Evolutionary conservation across 305 asterid genomes (phyloP), one percentile per base, ranked within the genome.

Genomic region (Solanum hybrid): DNA sequence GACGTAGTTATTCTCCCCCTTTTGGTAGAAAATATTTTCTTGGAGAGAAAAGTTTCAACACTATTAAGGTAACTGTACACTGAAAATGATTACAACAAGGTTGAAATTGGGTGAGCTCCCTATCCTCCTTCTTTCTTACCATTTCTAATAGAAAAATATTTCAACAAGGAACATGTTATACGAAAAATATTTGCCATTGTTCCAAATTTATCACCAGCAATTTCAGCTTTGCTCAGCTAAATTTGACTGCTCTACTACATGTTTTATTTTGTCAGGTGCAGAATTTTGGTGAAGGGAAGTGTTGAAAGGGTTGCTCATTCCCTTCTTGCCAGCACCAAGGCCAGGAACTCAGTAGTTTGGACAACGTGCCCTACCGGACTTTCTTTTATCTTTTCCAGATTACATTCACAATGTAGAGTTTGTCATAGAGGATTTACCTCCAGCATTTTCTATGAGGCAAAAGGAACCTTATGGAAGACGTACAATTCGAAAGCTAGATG

Each of bases 401-500:
- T 87, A 86, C 91, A 92, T 92, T 91, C 93, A 4, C 93, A 88
- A 29, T 64, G 69, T 89, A 92, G 73, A 87, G 87, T 78, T 91
- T 90, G 89, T 85, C 84, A 64, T 87, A 92, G 94, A 91, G 90
- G 94, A 77, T 92, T 90, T 93, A 88, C 95, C 75, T 92, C 94
- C 20, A 91, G 86, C 76, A 27, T 88, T 86, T 86, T 89, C 51
- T 82, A 72, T 81, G 93, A 90, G 69, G 91, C 92, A 82, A 96
- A 92, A 90, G 90, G 88, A 91, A 89, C 88, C 64, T 90, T 94
- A 27, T 91, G 91, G 91, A 92, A 89, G 90, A 90, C 89, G 37
- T 90, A 87, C 69, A 92, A 92, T 75, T 46, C 32, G 37, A 92
- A 88, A 88, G 66, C 88, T 73, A 77, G 90, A 9, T 81, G 91